Conservation (phyloP, 768 basidiomycete species). For the Suillus weaverae region DNA sequence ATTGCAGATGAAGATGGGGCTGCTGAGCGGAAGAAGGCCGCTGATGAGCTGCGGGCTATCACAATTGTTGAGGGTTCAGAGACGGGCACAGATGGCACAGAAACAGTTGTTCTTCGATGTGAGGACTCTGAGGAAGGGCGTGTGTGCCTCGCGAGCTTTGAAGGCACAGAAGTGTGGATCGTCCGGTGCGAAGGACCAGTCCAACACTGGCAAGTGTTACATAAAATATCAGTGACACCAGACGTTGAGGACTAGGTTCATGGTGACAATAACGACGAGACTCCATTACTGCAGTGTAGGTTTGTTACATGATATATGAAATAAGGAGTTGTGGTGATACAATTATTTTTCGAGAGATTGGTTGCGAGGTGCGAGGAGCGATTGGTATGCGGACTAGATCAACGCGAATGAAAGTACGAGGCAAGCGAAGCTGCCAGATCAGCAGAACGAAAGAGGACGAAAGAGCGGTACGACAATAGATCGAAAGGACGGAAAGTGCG, state of each 20-base stretch:
- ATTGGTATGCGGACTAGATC: slow-evolving; percentile 15
- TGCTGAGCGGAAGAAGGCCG: slow-evolving; percentile 51
- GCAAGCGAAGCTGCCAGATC: background rate
- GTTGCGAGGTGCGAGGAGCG: background rate
- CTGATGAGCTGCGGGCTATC: slow-evolving; percentile 40
- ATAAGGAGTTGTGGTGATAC: background rate
- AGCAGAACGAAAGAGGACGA: background rate
- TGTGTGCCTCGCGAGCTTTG: slow-evolving; percentile 43
- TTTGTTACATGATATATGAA: background rate
- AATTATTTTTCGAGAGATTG: background rate
- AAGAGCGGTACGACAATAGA: background rate
- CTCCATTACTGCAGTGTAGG: background rate
- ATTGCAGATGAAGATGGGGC: slow-evolving; percentile 62
- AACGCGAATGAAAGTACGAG: slow-evolving; percentile 12
- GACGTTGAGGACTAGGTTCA: background rate
- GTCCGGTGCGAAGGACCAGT: slow-evolving; percentile 61
- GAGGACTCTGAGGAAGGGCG: slow-evolving; percentile 15
- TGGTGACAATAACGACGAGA: background rate
- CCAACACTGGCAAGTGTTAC: slow-evolving; percentile 54
- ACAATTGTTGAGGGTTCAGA: slow-evolving; percentile 31
- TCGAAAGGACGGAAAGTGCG: background rate
- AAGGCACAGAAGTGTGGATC: slow-evolving; percentile 56
- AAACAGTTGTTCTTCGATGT: slow-evolving; percentile 27
- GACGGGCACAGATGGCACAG: slow-evolving; percentile 26
- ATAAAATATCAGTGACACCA: slow-evolving; percentile 27